Conservation (phyloP, 345 rosid genomes). For the Viola odorata region DNA sequence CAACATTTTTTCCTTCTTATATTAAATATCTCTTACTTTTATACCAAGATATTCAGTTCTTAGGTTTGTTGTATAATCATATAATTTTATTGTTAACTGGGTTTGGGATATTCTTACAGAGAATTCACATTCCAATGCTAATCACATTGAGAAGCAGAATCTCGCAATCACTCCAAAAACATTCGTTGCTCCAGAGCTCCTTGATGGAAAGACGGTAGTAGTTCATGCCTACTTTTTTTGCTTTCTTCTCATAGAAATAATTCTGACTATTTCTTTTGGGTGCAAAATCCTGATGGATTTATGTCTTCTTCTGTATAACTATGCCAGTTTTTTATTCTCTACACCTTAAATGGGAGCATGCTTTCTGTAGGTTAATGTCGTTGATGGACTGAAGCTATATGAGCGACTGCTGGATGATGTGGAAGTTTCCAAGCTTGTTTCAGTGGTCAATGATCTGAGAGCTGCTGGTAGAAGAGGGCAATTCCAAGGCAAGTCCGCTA, state of each 20-base stretch:
- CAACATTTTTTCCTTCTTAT: no score
- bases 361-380: slow-evolving; percentile 71
- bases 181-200: slow-evolving; percentile 53
- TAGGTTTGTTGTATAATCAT: neutral
- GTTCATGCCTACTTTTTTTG: slow-evolving; percentile 6
- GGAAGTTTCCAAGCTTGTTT: slow-evolving; percentile 62
- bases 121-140: slow-evolving; percentile 24
- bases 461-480: slow-evolving; percentile 73
- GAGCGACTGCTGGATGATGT: slow-evolving; percentile 48
- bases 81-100: slow-evolving; percentile 2
- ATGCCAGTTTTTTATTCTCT: slow-evolving; percentile 1
- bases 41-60: neutral
- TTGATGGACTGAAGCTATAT: slow-evolving; percentile 78
- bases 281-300: neutral
- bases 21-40: no score
- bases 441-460: slow-evolving; percentile 66
- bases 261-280: no score
- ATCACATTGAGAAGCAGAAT: slow-evolving; percentile 43
- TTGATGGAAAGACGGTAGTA: slow-evolving; percentile 69
- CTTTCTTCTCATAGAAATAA: neutral
- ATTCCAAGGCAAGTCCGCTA: slow-evolving; percentile 63
- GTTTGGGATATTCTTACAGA: slow-evolving; percentile 35
- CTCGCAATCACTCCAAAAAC: slow-evolving; percentile 40
- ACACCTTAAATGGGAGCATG: slow-evolving; percentile 5
- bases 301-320: neutral